Evolutionary conservation across 2,329 filamentous ascomycete species (phyloP), one percentile per base, ranked within the genome.

Genomic region (Tolypocladium tropicale): DNA sequence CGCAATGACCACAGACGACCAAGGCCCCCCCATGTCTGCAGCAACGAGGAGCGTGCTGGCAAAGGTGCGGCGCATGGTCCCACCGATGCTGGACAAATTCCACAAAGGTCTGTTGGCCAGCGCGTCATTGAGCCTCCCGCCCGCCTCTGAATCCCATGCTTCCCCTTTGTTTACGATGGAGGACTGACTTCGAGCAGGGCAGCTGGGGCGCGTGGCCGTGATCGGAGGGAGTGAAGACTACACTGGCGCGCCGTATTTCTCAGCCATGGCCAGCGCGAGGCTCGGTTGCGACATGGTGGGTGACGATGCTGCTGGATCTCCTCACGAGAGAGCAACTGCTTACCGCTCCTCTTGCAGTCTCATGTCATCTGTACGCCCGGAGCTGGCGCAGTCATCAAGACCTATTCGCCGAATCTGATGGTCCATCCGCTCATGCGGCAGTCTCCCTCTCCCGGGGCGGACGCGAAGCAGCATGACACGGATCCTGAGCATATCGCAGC

Each of bases 331-430:
- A 25, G 14, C 21, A 41, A 16, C 34, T n/a, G 33, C 49, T 52
- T 5, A 52, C 32, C 1, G n/a, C 32, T 52, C 32, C n/a, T 5
- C 18, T 48, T 28, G 36, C 39, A 90, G 90, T 90, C 87, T 61
- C 93, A 96, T 74, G 88, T 99, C 60, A 95, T 99, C 67, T 99
- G 94, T 77, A 95, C 95, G 58, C 90, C 89, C 11, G 87, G 82
- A 55, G 94, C 94, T 3, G 90, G 81, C 51, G 79, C 83, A 66
- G 92, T 96, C 39, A 96, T 99, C 74, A 99, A 99, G 77, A 90
- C 90, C 4, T 99, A 97, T 76, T 96, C 92, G 23, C 94, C 94
- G 3, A 96, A 97, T 70, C 79, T 99, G 32, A 99, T 99, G 93
- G 94, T 99, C 12, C 94, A 97, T 71, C 94, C 94, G 1, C 82